Evolutionary conservation across 2,329 filamentous ascomycete species (phyloP), one percentile per base, ranked within the genome.

Genomic region (Microsporum ferrugineum): DNA sequence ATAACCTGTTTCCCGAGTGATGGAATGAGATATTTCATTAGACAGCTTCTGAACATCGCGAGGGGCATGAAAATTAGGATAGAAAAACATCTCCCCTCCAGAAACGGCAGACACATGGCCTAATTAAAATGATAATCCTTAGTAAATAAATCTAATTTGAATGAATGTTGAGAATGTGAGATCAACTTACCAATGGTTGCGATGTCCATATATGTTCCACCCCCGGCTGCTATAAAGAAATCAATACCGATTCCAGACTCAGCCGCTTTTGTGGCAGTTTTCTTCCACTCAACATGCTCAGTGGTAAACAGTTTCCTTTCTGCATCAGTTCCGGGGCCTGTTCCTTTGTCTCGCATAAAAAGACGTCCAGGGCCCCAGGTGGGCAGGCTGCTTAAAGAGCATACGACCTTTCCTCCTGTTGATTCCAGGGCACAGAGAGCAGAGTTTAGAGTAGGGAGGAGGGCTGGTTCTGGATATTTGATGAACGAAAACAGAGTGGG

Each of bases 11-110:
- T 96, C 91, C 64, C 94, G 83, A 2, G 86, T 91, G 34, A 96
- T 84, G 0, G 89, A 85, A 70, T 96, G 92, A 66, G 86, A 84
- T 65, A 99, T 85, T 76, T 99, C 94, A 56, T 87, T 83, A 1
- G 87, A 87, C 43, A 99, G 77, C 76, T 92, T 95, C 61, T 89
- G 80, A 49, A 87, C 85, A 73, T 99, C 94, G 41, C 94, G 84
- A 5, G 88, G 88, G 5, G 88, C 85, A 62, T 96, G 86, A 77
- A 96, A 99, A 73, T 97, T 99, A 53, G 94, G 91, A 72, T 95
- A 99, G 76, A 95, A 96, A 75, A 91, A 99, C 0, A 87, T 89
- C 73, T 99, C 94, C 65, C 94, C 94, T 62, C 94, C 94, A n/a
- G 90, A 95, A 34, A 88, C 86, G 47, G 90, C 85, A 36, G 94